Percentiles rank a stretch among this genome's conserved stretches.
phyloP scores from a whole-genome alignment of 2,329 filamentous ascomycete species.

The Aspergillus flavus region DNA sequence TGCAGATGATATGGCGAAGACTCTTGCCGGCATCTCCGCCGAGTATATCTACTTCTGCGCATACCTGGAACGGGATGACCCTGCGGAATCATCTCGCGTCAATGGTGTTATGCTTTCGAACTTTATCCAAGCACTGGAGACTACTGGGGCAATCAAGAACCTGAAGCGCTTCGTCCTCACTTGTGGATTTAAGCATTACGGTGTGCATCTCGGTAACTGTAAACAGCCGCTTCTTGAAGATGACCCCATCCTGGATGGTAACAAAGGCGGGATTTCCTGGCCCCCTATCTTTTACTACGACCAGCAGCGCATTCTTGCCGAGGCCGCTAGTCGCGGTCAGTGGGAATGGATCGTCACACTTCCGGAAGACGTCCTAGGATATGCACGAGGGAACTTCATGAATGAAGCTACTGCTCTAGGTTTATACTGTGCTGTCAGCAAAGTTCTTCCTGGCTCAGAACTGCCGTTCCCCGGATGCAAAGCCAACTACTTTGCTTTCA shows the following conservation, averaged over 20 bases:
- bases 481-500: conserved; percentile 36
- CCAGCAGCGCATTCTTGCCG: conserved; percentile 50
- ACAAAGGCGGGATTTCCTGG: conserved; percentile 29
- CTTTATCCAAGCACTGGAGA: conserved; percentile 51
- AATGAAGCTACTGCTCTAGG: conserved; percentile 45
- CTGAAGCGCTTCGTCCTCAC: conserved; percentile 55
- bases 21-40: conserved; percentile 37
- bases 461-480: conserved; percentile 39
- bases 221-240: conserved; percentile 54
- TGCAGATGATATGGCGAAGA: conserved; percentile 40
- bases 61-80: conserved; percentile 43
- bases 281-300: conserved; percentile 57
- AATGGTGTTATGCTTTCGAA: conserved; percentile 51
- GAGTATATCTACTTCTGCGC: conserved; percentile 50
- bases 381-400: conserved; percentile 46
- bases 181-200: conserved; percentile 56
- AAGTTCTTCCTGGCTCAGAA: conserved; percentile 32
- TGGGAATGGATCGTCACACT: conserved; percentile 50
- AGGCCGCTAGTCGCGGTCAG: conserved; percentile 34
- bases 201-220: conserved; percentile 52
- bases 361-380: conserved; percentile 51
- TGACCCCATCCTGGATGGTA: conserved; percentile 46
- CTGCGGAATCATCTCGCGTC: conserved; percentile 39
- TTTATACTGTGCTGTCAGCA: conserved; percentile 41
- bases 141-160: conserved; percentile 43